Percentiles rank a stretch among this genome's conserved stretches.
phyloP scores from a whole-genome alignment of 805 yeast species.

The Wickerhamiella qilinensis region DNA sequence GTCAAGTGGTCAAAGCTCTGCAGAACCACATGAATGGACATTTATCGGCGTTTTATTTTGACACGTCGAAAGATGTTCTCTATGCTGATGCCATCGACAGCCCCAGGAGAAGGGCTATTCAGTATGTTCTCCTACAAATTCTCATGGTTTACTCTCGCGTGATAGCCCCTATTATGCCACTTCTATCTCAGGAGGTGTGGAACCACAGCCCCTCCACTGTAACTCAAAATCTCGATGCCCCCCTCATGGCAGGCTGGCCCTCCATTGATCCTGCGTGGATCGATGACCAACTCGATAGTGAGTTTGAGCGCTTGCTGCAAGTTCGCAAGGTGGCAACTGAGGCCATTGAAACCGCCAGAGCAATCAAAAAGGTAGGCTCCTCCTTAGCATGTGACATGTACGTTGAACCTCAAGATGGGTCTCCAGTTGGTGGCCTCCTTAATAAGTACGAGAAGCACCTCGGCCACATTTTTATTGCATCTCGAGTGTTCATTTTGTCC shows the following conservation, averaged over 20 bases:
- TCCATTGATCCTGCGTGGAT: constrained; percentile 23
- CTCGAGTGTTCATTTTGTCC: constrained; percentile 32
- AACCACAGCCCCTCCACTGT: constrained; percentile 29
- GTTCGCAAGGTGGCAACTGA: constrained; percentile 35
- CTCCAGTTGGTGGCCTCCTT: constrained; percentile 8
- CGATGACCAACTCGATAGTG: constrained; percentile 24
- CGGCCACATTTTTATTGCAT: constrained; percentile 45
- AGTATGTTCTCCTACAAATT: constrained; percentile 43
- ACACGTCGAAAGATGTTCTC: constrained; percentile 66
- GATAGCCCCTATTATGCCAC: constrained; percentile 68
- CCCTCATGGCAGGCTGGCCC: constrained; percentile 33
- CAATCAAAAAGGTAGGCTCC: constrained; percentile 29
- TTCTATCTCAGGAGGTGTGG: constrained; percentile 83
- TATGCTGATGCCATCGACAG: constrained; percentile 49
- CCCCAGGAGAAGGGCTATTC: constrained; percentile 38
- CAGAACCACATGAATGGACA: constrained; percentile 59
- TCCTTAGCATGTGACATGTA: constrained; percentile 42
- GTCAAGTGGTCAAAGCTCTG: constrained; percentile 49
- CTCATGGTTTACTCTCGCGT: constrained; percentile 47
- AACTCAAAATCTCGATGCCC: constrained; percentile 23
- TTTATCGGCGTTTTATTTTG: constrained; percentile 74
- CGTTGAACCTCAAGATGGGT: constrained; percentile 14
- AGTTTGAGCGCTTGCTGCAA: constrained; percentile 29
- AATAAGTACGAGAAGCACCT: constrained; percentile 28
- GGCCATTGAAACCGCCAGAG: constrained; percentile 40